phyloP scores from a whole-genome alignment of 257 asterid genomes.

The Nicotiana paniculata region DNA sequence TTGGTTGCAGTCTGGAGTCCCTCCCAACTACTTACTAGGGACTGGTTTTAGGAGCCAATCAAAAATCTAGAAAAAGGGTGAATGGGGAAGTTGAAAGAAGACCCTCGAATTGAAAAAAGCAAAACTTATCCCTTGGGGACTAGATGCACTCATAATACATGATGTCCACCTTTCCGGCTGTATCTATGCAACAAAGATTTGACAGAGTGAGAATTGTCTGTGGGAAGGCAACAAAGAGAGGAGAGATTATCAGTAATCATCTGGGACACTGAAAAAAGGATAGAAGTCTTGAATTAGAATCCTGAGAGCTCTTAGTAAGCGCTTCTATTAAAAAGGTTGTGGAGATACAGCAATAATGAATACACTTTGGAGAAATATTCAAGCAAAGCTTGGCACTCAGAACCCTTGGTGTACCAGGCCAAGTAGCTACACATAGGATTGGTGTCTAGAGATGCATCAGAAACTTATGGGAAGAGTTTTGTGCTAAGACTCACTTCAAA shows the following conservation, averaged over 20 bases:
- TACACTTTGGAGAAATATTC: neutral
- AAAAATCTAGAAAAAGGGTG: neutral
- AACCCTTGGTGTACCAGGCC: neutral
- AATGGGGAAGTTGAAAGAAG: neutral
- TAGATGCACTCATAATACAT: neutral
- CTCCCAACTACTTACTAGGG: neutral
- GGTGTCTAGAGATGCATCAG: neutral
- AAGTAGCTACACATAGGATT: neutral
- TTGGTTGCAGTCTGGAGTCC: neutral
- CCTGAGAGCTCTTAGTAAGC: neutral
- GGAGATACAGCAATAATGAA: neutral
- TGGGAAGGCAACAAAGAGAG: neutral
- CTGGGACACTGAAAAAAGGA: neutral
- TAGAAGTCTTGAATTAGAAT: neutral
- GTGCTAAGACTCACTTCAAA: neutral
- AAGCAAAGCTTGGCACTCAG: neutral
- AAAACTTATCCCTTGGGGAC: neutral
- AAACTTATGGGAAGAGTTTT: neutral
- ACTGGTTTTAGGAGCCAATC: neutral
- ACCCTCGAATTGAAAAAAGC: neutral
- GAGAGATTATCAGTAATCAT: neutral
- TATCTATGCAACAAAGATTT: neutral
- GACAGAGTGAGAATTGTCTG: neutral
- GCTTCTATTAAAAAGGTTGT: neutral
- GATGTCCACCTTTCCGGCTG: neutral